Percentiles rank a stretch among this genome's conserved stretches.
Conservation (phyloP, 805 yeast genomes). For the Kazachstania africana region DNA sequence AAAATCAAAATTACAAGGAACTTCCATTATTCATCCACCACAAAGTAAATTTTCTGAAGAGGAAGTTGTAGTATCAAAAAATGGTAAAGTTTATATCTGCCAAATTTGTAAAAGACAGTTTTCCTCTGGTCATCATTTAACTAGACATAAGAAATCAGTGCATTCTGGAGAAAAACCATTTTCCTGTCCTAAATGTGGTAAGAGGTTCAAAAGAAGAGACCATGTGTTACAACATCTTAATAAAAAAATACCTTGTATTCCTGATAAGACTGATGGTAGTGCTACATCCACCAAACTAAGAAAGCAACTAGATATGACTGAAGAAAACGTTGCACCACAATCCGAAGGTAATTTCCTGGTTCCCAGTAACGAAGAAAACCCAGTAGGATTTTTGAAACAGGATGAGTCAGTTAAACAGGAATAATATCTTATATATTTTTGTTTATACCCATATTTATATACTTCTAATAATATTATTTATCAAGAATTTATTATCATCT, state of each 20-base stretch:
- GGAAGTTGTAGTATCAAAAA: slow-evolving; percentile 24
- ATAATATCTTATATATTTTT: too few relatives aligned
- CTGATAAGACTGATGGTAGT: slow-evolving; percentile 1
- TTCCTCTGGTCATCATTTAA: slow-evolving; percentile 28
- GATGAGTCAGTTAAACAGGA: too few relatives aligned
- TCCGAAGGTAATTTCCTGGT: too few relatives aligned
- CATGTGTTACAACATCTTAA: slow-evolving; percentile 29
- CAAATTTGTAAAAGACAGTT: slow-evolving; percentile 27
- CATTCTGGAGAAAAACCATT: slow-evolving; percentile 30
- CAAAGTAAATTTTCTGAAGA: slow-evolving; percentile 21
- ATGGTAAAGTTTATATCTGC: slow-evolving; percentile 27
- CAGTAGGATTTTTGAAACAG: too few relatives aligned
- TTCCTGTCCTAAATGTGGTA: slow-evolving; percentile 29
- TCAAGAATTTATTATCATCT: too few relatives aligned
- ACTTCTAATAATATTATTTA: too few relatives aligned
- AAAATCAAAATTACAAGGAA: slow-evolving; percentile 3
- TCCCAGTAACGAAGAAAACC: too few relatives aligned
- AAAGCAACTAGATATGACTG: too few relatives aligned
- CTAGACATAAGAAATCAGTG: slow-evolving; percentile 29
- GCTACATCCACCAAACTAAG: too few relatives aligned
- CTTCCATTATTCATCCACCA: slow-evolving; percentile 8
- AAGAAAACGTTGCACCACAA: too few relatives aligned
- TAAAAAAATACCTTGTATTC: slow-evolving; percentile 26
- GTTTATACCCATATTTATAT: too few relatives aligned
- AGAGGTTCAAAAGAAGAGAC: slow-evolving; percentile 28